Conservation (phyloP, 2,329 filamentous ascomycete species). For the Fusarium robinianum region DNA sequence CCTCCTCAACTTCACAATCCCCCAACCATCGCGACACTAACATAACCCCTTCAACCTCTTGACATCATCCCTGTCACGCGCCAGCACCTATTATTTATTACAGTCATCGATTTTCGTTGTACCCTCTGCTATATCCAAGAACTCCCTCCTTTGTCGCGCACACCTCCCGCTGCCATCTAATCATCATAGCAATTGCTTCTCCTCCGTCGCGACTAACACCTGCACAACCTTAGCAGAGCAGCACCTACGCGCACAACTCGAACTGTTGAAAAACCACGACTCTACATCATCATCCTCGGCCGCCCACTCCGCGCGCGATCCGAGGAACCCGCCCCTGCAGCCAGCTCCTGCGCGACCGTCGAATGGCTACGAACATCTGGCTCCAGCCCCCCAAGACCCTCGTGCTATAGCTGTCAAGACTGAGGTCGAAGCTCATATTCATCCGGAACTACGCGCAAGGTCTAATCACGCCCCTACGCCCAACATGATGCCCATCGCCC, state of each 20-base stretch:
- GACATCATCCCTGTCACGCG: slow-evolving; percentile 33
- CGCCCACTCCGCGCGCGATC: slow-evolving; percentile 37
- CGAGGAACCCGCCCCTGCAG: slow-evolving; percentile 37
- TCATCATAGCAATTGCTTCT: slow-evolving; percentile 24
- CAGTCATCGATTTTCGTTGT: slow-evolving; percentile 15
- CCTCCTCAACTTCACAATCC: slow-evolving; percentile 13
- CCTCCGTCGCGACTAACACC: slow-evolving; percentile 32
- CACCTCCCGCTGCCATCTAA: slow-evolving; percentile 15
- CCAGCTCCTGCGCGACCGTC: slow-evolving; percentile 40
- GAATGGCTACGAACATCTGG: slow-evolving; percentile 53
- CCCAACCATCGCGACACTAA: slow-evolving; percentile 27
- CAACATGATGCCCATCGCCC: slow-evolving; percentile 47
- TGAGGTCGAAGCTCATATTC: slow-evolving; percentile 52
- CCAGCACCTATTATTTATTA: slow-evolving; percentile 23
- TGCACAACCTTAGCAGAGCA: slow-evolving; percentile 41
- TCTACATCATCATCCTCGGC: slow-evolving; percentile 38
- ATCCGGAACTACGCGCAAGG: slow-evolving; percentile 52
- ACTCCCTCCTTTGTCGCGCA: slow-evolving; percentile 16
- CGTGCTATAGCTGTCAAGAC: slow-evolving; percentile 42
- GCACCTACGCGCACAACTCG: slow-evolving; percentile 50
- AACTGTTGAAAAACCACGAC: slow-evolving; percentile 50
- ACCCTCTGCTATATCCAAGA: slow-evolving; percentile 13
- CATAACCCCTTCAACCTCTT: slow-evolving; percentile 26
- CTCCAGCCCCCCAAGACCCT: slow-evolving; percentile 43
- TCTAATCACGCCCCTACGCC: slow-evolving; percentile 36